Conservation (phyloP, 768 basidiomycete species). For the Crepidotus variabilis region DNA sequence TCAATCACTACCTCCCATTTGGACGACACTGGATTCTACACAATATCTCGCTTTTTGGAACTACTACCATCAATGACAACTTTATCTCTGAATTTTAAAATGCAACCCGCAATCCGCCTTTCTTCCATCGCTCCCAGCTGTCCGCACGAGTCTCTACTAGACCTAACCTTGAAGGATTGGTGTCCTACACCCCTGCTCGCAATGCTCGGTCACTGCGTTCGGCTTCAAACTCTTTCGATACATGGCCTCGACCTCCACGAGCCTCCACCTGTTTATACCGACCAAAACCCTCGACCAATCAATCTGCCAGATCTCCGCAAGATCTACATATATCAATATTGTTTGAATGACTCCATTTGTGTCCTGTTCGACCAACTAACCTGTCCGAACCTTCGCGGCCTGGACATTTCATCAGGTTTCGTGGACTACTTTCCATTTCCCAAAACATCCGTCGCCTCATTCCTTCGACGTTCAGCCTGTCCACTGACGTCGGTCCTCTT, state of each 20-base stretch:
- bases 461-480: slow-evolving; percentile 15
- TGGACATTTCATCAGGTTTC: slow-evolving; percentile 17
- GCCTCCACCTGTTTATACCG: background rate
- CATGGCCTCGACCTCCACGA: background rate
- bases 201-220: background rate
- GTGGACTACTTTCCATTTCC: slow-evolving; percentile 13
- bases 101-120: background rate
- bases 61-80: too few species aligned
- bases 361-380: slow-evolving; percentile 16
- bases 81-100: too few species aligned
- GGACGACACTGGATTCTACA: too few species aligned
- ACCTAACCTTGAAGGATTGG: background rate
- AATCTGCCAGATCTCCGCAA: slow-evolving; percentile 13
- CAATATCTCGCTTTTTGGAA: too few species aligned
- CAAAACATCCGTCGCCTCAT: slow-evolving; percentile 9
- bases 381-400: slow-evolving; percentile 13
- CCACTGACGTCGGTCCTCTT: slow-evolving; percentile 14
- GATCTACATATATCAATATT: slow-evolving; percentile 17
- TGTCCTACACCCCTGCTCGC: slow-evolving; percentile 18
- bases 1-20: too few species aligned
- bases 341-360: slow-evolving; percentile 18
- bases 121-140: background rate
- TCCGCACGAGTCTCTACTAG: background rate
- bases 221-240: slow-evolving; percentile 1
- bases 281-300: background rate